phyloP scores from a whole-genome alignment of 2,329 filamentous ascomycete species.

The Bipolaris sorokiniana region DNA sequence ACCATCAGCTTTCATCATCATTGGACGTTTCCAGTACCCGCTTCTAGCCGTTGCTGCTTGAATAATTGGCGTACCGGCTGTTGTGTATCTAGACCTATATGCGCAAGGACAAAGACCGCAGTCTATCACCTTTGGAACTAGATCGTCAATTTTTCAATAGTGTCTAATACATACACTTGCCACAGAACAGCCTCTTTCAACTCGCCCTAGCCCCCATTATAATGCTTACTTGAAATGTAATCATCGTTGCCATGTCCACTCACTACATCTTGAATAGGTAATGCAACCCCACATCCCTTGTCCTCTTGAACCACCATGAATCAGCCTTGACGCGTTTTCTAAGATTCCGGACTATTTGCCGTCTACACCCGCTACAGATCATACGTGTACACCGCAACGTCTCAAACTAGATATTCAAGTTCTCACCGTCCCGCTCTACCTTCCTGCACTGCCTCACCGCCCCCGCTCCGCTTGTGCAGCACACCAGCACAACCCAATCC shows the following conservation, averaged over 20 bases:
- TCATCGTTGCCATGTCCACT: too few species aligned
- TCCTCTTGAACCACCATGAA: not conserved
- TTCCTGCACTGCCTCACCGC: conserved; percentile 1
- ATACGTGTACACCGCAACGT: not conserved
- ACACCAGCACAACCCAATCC: not conserved
- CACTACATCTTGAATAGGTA: not conserved
- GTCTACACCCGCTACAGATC: not conserved
- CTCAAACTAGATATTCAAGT: not conserved
- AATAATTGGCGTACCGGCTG: not conserved
- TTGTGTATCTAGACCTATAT: not conserved
- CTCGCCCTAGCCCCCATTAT: too few species aligned
- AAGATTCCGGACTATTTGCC: not conserved
- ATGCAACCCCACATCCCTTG: not conserved
- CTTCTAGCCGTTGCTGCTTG: not conserved
- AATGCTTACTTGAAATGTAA: too few species aligned
- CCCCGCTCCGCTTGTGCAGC: not conserved
- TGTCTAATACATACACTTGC: not conserved
- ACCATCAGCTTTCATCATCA: not conserved
- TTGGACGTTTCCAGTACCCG: not conserved
- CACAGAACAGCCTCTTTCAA: not conserved
- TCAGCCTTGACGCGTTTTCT: not conserved
- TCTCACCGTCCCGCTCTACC: not conserved
- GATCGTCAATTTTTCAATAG: not conserved
- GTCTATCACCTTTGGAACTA: not conserved
- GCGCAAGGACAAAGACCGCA: not conserved